A percentile compares a stretch with the other conserved stretches of the same genome.
Evolutionary conservation across 139 green algal species (phyloP).

Genomic region (Tetratostichococcus sp.): DNA sequence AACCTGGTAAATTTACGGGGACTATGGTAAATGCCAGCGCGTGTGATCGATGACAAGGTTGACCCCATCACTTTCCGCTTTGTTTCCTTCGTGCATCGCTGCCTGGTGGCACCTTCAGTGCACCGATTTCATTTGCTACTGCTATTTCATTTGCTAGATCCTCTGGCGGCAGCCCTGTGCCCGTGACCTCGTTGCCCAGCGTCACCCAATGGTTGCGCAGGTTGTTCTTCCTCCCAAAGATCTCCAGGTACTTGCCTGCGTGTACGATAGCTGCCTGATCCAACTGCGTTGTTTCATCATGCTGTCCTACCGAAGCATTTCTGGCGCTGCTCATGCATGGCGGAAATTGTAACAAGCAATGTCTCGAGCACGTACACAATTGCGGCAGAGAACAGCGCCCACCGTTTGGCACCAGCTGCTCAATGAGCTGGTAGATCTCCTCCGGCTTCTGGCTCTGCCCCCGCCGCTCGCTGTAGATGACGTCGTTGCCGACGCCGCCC

Average conservation of each 20-base stretch:
- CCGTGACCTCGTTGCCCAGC: constrained; percentile 90
- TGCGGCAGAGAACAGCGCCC: background rate
- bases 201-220: constrained; percentile 88
- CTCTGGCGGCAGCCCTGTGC: constrained; percentile 50
- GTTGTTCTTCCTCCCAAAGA: constrained; percentile 95
- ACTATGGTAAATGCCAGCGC: too few relatives aligned
- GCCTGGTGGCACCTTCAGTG: constrained; percentile 8
- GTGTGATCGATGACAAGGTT: too few relatives aligned
- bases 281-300: too few relatives aligned
- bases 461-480: constrained; percentile 84
- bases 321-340: too few relatives aligned
- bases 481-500: constrained; percentile 54
- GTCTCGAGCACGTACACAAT: too few relatives aligned
- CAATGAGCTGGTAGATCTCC: constrained; percentile 94
- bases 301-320: too few relatives aligned
- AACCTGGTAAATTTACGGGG: too few relatives aligned
- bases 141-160: too few relatives aligned
- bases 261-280: too few relatives aligned
- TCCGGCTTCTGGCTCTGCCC: constrained; percentile 94
- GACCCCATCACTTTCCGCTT: too few relatives aligned
- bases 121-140: too few relatives aligned
- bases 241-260: constrained; percentile 81
- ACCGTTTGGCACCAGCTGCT: constrained; percentile 83
- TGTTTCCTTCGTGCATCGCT: constrained; percentile 10
- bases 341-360: too few relatives aligned